Conservation (phyloP, 169 alveolate species). For the Besnoitia besnoiti region DNA sequence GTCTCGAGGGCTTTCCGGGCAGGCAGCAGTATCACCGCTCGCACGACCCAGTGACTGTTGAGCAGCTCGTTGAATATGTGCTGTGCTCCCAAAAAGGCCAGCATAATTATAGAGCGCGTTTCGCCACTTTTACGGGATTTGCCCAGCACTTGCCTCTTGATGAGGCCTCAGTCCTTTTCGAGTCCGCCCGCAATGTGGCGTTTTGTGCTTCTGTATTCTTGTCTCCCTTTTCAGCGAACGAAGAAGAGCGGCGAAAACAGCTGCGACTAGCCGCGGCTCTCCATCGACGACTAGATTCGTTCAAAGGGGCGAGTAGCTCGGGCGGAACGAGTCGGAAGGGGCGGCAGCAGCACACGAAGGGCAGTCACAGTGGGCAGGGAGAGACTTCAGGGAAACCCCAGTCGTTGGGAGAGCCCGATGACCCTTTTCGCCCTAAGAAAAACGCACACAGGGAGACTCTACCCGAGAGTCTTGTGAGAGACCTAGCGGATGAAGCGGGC, state of each 20-base stretch:
- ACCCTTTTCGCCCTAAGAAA: background rate
- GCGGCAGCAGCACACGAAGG: constrained; percentile 25
- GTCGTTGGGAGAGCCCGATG: background rate
- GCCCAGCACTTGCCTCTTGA: background rate
- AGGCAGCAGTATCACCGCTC: too few relatives aligned
- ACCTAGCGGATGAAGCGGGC: background rate
- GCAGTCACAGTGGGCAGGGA: background rate
- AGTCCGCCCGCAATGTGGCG: too few relatives aligned
- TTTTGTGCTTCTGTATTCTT: background rate
- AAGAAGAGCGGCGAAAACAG: constrained; percentile 1
- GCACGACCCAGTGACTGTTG: background rate
- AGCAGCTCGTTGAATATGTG: background rate
- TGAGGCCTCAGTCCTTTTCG: background rate
- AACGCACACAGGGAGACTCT: background rate
- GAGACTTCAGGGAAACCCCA: background rate
- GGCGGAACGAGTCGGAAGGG: background rate
- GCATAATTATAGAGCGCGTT: background rate
- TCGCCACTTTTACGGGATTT: background rate
- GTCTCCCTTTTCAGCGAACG: constrained; percentile 10
- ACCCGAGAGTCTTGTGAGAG: background rate
- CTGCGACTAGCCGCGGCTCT: constrained; percentile 24
- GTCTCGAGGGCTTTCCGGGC: too few relatives aligned
- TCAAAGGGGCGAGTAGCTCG: background rate
- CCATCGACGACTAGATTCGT: constrained; percentile 10
- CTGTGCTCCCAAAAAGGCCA: background rate